These are phyloP conservation scores for Trifolium pratense DNA, from an alignment of 306 rosid species.

Conservation along the genomic window DNA sequence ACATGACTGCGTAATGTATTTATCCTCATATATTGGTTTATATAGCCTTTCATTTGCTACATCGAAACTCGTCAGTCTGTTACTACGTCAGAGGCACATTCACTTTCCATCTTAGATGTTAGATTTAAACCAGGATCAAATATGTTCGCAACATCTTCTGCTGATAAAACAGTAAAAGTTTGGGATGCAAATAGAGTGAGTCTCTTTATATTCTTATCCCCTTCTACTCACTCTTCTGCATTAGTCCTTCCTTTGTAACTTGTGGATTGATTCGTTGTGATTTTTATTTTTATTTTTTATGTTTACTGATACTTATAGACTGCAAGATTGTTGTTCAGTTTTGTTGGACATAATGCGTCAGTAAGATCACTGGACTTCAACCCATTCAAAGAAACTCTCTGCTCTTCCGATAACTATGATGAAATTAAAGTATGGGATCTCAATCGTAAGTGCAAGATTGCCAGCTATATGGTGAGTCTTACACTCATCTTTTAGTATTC, in stretches of 20 bases:
- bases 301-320: constrained; percentile 5
- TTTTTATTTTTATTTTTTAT: neutral
- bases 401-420: neutral
- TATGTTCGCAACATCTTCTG: constrained; percentile 15
- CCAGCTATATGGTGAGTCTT: neutral
- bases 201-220: neutral
- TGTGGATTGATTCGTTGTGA: neutral
- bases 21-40: neutral
- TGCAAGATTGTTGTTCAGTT: neutral
- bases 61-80: neutral
- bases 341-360: neutral
- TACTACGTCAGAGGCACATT: neutral
- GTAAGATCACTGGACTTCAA: constrained; percentile 29
- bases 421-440: constrained; percentile 7
- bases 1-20: neutral
- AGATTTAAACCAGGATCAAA: constrained; percentile 5
- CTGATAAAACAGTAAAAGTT: constrained; percentile 1
- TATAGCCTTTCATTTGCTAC: constrained; percentile 10
- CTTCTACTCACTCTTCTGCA: neutral
- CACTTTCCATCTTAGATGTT: neutral
- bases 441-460: no score
- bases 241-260: neutral
- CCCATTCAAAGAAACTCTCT: neutral
- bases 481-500: neutral
- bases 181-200: constrained; percentile 9